Evolutionary conservation across 2,329 filamentous ascomycete species (phyloP), one percentile per base, ranked within the genome.

Genomic region (Phoma sp.): DNA sequence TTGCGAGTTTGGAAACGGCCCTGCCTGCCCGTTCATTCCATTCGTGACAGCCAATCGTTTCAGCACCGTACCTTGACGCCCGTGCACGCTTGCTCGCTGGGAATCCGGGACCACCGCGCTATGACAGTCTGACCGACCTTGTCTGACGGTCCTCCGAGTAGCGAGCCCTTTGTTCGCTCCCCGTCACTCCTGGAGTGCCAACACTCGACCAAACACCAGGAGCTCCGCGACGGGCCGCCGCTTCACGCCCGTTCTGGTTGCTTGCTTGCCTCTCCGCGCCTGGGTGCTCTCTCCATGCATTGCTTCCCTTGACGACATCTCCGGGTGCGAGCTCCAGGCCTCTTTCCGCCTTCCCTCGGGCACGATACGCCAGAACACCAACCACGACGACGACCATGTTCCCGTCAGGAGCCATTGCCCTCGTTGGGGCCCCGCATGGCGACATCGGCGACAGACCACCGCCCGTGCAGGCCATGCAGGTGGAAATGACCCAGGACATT

Each of bases 201-300:
- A 65, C 58, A 46, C 61, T 59, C 53, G 42, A 52, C 55, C 62
- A 67, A 56, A 62, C 64, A 53, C 55, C 67, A 60, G 62, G 53
- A 60, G 59, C 61, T 61, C 62, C 39, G 58, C 60, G 59, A 67
- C 64, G 57, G 62, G 62, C 64, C 53, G 57, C 61, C 56, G 37
- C 60, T 53, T 57, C 54, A 50, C 51, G 47, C 56, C 60, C 56
- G 59, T n/a, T 59, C 59, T 59, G 64, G 59, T 64, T 68, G 56
- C 62, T 57, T 67, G 66, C 65, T 61, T 49, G 52, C 64, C 57
- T 53, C 55, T 57, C 52, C 57, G 65, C 69, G 68, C 71, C 69
- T 68, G 61, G 71, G 71, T 74, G 71, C 72, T 72, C 65, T 74
- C 72, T 66, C 69, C 66, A 75, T 75, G 72, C 71, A 70, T 70